phyloP scores from a whole-genome alignment of 2,329 filamentous ascomycete genomes.

The Trichoderma guizhouense region DNA sequence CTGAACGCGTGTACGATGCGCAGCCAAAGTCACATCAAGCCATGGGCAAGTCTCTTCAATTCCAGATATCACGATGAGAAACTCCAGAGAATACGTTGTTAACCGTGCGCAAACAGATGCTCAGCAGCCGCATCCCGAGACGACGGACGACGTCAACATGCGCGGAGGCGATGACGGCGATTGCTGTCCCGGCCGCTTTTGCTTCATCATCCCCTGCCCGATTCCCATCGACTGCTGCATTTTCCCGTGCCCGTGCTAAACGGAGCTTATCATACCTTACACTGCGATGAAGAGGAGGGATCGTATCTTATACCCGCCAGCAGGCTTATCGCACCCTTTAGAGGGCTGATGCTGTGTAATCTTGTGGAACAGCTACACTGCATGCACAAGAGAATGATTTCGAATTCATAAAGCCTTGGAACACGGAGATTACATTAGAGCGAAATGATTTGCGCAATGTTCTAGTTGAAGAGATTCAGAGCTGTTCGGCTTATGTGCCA shows the following conservation, averaged over 20 bases:
- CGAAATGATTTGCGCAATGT: not conserved
- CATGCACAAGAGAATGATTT: not conserved
- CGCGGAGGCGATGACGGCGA: slow-evolving; percentile 24
- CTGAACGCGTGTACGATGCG: not conserved
- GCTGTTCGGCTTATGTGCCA: too few relatives aligned
- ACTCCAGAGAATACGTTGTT: not conserved
- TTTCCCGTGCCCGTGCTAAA: slow-evolving; percentile 28
- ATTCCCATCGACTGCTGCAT: slow-evolving; percentile 37
- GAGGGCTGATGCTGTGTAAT: not conserved
- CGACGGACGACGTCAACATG: slow-evolving; percentile 28
- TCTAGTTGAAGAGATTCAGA: not conserved
- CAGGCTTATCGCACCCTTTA: not conserved
- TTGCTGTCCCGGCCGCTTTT: slow-evolving; percentile 35
- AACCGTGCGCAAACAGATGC: not conserved
- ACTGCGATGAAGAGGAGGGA: not conserved
- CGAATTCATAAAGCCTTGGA: not conserved
- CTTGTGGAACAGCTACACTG: not conserved
- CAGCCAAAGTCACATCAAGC: slow-evolving; percentile 14
- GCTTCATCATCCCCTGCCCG: slow-evolving; percentile 38
- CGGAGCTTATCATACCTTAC: not conserved
- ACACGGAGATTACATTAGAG: not conserved
- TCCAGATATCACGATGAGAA: not conserved
- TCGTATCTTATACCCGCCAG: not conserved
- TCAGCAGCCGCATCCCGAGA: slow-evolving; percentile 22
- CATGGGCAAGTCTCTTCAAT: slow-evolving; percentile 6